These are phyloP conservation scores for Fomitopsis betulina DNA, from an alignment of 1,284 basidiomycete species.

Conservation along the genomic window DNA sequence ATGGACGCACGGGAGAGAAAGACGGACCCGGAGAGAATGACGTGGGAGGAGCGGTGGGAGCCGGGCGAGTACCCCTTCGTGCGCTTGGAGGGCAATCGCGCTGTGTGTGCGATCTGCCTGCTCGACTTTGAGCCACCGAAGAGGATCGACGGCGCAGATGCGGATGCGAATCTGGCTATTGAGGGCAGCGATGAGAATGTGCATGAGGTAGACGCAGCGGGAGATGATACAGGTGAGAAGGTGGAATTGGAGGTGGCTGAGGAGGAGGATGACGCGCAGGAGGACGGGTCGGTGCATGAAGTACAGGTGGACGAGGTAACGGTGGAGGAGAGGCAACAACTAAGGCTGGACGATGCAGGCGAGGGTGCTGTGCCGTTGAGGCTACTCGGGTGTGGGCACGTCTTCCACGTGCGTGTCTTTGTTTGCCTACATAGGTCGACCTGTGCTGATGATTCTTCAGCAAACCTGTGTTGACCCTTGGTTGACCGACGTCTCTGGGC, in stretches of 20 bases:
- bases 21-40: constrained; percentile 32
- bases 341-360: constrained; percentile 63
- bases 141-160: constrained; percentile 19
- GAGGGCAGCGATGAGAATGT: constrained; percentile 9
- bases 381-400: constrained; percentile 71
- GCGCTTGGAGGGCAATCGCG: constrained; percentile 71
- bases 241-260: constrained; percentile 6
- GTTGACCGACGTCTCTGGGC: constrained; percentile 72
- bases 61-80: constrained; percentile 56
- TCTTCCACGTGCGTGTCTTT: constrained; percentile 65
- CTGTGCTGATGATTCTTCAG: constrained; percentile 30
- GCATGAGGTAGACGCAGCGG: constrained; percentile 5
- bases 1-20: constrained; percentile 17
- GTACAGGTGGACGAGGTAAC: constrained; percentile 35
- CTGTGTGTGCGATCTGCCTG: constrained; percentile 77
- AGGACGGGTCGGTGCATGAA: constrained; percentile 17
- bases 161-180: constrained; percentile 12
- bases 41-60: constrained; percentile 50
- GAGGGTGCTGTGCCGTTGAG: constrained; percentile 71
- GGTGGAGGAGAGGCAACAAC: constrained; percentile 33
- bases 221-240: background rate
- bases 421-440: background rate
- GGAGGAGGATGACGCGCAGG: background rate
- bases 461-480: constrained; percentile 79
- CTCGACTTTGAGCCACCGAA: constrained; percentile 78